Evolutionary conservation across 1,139 yeast species (phyloP).

Genomic region (Yamadazyma blattariae): DNA sequence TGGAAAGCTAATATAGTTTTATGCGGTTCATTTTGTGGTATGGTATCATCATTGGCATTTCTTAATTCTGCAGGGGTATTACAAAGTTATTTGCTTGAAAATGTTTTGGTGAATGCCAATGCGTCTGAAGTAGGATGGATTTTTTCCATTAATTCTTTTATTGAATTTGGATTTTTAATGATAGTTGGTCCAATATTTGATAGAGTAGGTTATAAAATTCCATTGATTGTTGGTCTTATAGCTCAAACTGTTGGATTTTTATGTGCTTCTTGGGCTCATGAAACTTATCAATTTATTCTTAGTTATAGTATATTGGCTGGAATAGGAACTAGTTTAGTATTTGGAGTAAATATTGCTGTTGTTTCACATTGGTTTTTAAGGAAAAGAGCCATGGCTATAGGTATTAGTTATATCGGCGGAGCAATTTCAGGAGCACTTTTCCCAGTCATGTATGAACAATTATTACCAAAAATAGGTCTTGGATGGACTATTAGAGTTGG

Average conservation of each 20-base stretch:
- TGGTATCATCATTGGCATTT: slow-evolving; percentile 58
- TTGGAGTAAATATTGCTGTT: slow-evolving; percentile 58
- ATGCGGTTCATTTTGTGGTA: slow-evolving; percentile 59
- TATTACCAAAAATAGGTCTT: slow-evolving; percentile 50
- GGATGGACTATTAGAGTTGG: slow-evolving; percentile 61
- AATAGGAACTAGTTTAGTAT: slow-evolving; percentile 53
- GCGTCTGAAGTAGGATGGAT: slow-evolving; percentile 32
- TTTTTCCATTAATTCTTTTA: slow-evolving; percentile 28
- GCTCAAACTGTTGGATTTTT: slow-evolving; percentile 48
- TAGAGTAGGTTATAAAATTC: slow-evolving; percentile 47
- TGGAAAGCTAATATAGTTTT: slow-evolving; percentile 54
- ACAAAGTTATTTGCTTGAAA: slow-evolving; percentile 21
- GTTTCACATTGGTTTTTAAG: slow-evolving; percentile 62
- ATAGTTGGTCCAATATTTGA: slow-evolving; percentile 59
- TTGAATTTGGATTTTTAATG: slow-evolving; percentile 47
- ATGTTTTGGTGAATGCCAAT: slow-evolving; percentile 16
- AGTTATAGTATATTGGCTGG: slow-evolving; percentile 60
- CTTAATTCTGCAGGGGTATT: slow-evolving; percentile 43
- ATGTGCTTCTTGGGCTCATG: slow-evolving; percentile 48
- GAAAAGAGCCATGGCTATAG: slow-evolving; percentile 55
- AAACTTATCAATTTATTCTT: slow-evolving; percentile 58
- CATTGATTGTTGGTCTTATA: slow-evolving; percentile 46
- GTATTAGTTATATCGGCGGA: slow-evolving; percentile 61
- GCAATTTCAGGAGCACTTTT: slow-evolving; percentile 61
- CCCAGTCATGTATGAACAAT: slow-evolving; percentile 51